Conservation (phyloP, 495 filamentous ascomycete genomes). For the Aspergillus saccharolyticus region DNA sequence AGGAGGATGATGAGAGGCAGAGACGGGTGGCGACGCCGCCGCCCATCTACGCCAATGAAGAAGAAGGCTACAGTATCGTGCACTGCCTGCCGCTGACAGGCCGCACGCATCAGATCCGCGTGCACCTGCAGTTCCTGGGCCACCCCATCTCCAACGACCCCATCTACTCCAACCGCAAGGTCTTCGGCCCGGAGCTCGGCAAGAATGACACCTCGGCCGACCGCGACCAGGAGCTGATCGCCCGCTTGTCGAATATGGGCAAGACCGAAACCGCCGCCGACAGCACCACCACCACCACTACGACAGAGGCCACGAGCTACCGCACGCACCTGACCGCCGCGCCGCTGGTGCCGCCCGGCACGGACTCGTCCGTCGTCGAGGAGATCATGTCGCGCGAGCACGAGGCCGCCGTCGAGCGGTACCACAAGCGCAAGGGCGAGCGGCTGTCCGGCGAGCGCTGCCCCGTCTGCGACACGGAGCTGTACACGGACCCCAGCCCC, state of each 20-base stretch:
- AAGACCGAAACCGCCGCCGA: conserved; percentile 87
- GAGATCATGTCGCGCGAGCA: conserved; percentile 51
- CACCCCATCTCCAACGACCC: conserved; percentile 96
- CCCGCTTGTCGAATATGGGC: conserved; percentile 80
- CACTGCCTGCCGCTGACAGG: conserved; percentile 91
- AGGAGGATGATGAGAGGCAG: conserved; percentile 18
- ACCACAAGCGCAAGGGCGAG: conserved; percentile 75
- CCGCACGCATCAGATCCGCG: conserved; percentile 89
- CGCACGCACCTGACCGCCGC: conserved; percentile 41
- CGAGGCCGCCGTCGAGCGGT: conserved; percentile 81
- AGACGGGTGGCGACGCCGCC: conserved; percentile 31
- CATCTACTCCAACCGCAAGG: conserved; percentile 89
- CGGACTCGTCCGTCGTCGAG: conserved; percentile 34
- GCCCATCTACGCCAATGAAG: conserved; percentile 23
- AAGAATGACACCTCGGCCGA: conserved; percentile 61
- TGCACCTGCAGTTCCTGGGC: conserved; percentile 90
- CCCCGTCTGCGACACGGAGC: conserved; percentile 72
- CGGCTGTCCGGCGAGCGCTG: conserved; percentile 84
- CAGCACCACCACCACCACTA: conserved; percentile 52
- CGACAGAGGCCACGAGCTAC: conserved; percentile 50
- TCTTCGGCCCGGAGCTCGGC: conserved; percentile 80
- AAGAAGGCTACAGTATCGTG: conserved; percentile 84
- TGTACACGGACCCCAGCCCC: conserved; percentile 85
- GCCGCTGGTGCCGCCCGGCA: conserved; percentile 37
- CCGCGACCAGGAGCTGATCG: conserved; percentile 83